Base-by-base conservation (phyloP, 2,329 filamentous ascomycete species). In the Plenodomus biglobosus region DNA sequence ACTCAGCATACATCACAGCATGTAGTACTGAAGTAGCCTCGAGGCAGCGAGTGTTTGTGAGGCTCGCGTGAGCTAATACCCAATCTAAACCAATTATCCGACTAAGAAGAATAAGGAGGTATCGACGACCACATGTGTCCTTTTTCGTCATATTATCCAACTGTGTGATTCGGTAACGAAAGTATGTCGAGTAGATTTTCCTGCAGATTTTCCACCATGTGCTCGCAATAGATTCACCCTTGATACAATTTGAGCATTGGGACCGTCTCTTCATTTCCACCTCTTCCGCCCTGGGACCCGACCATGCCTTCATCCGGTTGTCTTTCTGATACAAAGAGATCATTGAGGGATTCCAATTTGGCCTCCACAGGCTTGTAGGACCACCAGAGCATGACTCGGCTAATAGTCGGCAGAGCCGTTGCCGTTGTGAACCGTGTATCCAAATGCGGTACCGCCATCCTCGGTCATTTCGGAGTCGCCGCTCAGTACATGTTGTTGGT, bases 381-480 rank as follows among this genome's bases (percentile, higher is more conserved):
- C 47, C 55, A 37, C 52, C 53, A 30, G 45, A 52, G 55, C 56
- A 39, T 53, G 63, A 50, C 55, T 48, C 60, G 57, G 53, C 60
- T 71, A 73, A 58, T 68, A 73, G 21, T 73, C 70, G 61, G 63
- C 61, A 55, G 49, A 51, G 46, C 70, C 70, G 59, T 72, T 73
- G 34, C 67, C 71, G 60, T 73, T 73, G 68, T 73, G 70, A 40
- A 74, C 70, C 42, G 65, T 59, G 60, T 73, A 73, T 37, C 71
- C 72, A 52, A 74, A 74, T 36, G 71, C 63, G 22, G 75, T 76
- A 39, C 64, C 65, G 52, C 68, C 63, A 52, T 73, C 68, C 44
- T 76, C 75, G 27, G 64, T 64, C 53, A 73, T 71, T 44, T 78
- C 75, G 58, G 75, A 66, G 24, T 73, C 68, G 64, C 64, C 71